Base-by-base conservation (phyloP, 1,284 basidiomycete species). In the Cutaneotrichosporon curvatum region DNA sequence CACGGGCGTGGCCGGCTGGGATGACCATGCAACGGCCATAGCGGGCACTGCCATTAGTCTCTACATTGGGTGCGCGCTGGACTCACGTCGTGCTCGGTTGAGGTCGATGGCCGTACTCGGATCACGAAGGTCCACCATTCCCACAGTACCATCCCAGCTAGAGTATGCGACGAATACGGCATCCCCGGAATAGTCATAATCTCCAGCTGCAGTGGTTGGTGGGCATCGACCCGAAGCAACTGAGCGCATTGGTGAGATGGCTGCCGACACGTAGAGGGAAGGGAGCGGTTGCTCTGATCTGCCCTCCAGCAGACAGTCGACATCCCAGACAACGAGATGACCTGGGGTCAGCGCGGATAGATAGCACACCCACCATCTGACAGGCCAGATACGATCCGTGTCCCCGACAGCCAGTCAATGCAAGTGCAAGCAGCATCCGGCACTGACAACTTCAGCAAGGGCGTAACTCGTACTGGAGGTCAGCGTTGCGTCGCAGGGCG, bases 351-450 rank as follows among this genome's bases (percentile, higher is more conserved):
- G 18, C 37, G 23, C 42, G 32, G n/a, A 36, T 40, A 3, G 10
- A 11, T 10, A 4, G 7, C 8, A 47, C 21, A 22, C 71, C 43
- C 45, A 87, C 89, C 89, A 56, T 87, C 85, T 2, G 85, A 83
- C 25, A 83, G 82, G 1, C 88, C 88, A 5, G 84, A 78, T 2
- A 83, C 87, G 3, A 95, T 63, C 4, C 83, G 60, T 48, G 84
- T 81, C 49, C 85, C 87, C 55, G 87, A 87, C 2, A 82, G 83
- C 88, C 88, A 94, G 58, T 91, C 87, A 34, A 92, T 74, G 28
- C 79, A 78, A 76, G 79, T 85, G 55, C 80, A 83, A 14, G 76
- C 74, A 0, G 84, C 78, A 47, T 87, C 84, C 48, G 83, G 80
- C 2, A 87, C 67, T 55, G 84, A 79, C 5, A 92, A 77, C 6